A percentile compares a stretch with the other conserved stretches of the same genome.
Conservation (phyloP, 2,329 filamentous ascomycete genomes). For the Fusarium newnesense region DNA sequence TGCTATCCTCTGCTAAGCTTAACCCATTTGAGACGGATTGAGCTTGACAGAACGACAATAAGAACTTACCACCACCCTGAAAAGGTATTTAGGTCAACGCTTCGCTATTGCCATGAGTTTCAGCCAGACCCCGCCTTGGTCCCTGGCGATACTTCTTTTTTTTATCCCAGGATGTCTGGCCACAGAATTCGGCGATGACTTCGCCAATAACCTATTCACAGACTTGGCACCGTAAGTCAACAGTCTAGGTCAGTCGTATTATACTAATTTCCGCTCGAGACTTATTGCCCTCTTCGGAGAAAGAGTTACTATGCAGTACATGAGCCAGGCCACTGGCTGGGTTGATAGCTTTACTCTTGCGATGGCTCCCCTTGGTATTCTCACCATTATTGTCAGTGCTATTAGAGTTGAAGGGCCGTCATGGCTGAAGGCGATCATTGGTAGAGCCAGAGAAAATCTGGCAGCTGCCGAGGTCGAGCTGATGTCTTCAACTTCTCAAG, state of each 20-base stretch:
- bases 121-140: fast-evolving
- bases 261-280: fast-evolving
- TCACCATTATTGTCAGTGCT: constrained; percentile 55
- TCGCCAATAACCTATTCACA: neutral
- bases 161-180: neutral
- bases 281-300: constrained; percentile 54
- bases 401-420: constrained; percentile 57
- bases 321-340: constrained; percentile 54
- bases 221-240: neutral
- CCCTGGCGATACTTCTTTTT: fast-evolving
- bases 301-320: constrained; percentile 58
- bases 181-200: neutral
- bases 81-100: no score
- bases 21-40: no score
- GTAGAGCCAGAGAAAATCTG: constrained; percentile 55
- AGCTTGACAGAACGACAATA: no score
- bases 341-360: constrained; percentile 59
- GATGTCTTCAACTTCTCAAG: constrained; percentile 55
- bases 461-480: constrained; percentile 55
- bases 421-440: constrained; percentile 56
- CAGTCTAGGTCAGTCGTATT: neutral
- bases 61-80: no score
- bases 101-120: fast-evolving
- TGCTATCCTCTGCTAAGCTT: no score
- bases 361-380: constrained; percentile 56